phyloP scores from a whole-genome alignment of 208 protist species.

The Trypanosoma boissoni region DNA sequence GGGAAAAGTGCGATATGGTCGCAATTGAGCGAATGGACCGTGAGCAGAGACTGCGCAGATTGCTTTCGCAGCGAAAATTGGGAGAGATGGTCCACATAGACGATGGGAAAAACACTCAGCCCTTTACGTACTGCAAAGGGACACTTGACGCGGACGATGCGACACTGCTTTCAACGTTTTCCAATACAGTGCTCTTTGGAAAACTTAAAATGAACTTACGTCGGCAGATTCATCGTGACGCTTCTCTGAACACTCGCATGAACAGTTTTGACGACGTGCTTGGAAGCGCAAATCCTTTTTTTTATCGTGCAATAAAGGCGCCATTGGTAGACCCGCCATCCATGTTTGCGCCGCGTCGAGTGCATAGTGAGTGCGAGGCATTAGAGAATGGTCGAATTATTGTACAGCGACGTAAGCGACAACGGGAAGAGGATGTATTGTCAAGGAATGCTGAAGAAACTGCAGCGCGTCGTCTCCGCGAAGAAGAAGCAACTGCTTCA shows the following conservation, averaged over 20 bases:
- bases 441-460: not conserved
- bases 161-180: slow-evolving; percentile 48
- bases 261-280: slow-evolving; percentile 30
- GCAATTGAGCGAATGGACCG: slow-evolving; percentile 47
- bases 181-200: slow-evolving; percentile 47
- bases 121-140: slow-evolving; percentile 32
- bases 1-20: slow-evolving; percentile 14
- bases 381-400: slow-evolving; percentile 2
- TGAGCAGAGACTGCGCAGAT: slow-evolving; percentile 44
- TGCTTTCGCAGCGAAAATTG: slow-evolving; percentile 66
- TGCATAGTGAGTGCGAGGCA: slow-evolving; percentile 13
- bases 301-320: slow-evolving; percentile 24
- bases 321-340: slow-evolving; percentile 10
- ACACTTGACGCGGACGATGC: slow-evolving; percentile 39
- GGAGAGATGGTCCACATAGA: slow-evolving; percentile 26
- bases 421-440: slow-evolving; percentile 6
- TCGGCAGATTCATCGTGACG: not conserved
- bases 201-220: slow-evolving; percentile 19
- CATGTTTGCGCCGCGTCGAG: not conserved
- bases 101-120: slow-evolving; percentile 20
- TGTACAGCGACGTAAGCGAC: slow-evolving; percentile 19
- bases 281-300: slow-evolving; percentile 18
- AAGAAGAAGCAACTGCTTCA: not conserved
- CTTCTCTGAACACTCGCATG: not conserved
- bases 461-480: not conserved